Conservation (phyloP, 805 yeast genomes). For the Zygotorulaspora chibaensis region DNA sequence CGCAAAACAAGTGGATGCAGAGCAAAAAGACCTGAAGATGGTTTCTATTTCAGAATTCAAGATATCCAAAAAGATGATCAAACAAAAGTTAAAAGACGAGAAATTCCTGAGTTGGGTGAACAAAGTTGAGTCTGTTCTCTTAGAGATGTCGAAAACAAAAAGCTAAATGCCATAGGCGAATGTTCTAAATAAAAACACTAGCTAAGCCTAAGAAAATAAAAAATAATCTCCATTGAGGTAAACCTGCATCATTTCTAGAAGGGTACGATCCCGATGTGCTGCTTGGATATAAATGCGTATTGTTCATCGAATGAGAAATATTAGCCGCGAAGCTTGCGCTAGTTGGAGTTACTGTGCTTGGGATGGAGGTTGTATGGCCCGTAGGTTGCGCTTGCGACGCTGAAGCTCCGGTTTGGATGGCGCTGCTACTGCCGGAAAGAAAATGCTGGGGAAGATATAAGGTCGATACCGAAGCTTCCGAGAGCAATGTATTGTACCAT, state of each 20-base stretch:
- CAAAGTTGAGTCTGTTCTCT: slow-evolving; percentile 11
- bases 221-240: background rate
- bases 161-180: background rate
- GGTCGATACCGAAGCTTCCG: slow-evolving; percentile 20
- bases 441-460: slow-evolving; percentile 29
- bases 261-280: background rate
- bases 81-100: slow-evolving; percentile 23
- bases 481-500: slow-evolving; percentile 29
- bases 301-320: background rate
- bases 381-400: background rate
- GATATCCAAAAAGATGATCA: slow-evolving; percentile 20
- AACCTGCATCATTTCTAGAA: background rate
- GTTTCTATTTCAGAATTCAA: slow-evolving; percentile 3
- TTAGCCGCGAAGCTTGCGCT: background rate
- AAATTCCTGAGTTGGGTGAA: slow-evolving; percentile 31
- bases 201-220: background rate
- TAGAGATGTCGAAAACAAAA: slow-evolving; percentile 5
- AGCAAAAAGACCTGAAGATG: background rate
- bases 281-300: background rate
- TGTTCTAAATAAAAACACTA: background rate
- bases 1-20: background rate
- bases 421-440: background rate
- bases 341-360: background rate
- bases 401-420: background rate
- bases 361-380: background rate